A percentile compares a stretch with the other conserved stretches of the same genome.
phyloP scores from a whole-genome alignment of 257 asterid genomes.

The Henckelia pumila region DNA sequence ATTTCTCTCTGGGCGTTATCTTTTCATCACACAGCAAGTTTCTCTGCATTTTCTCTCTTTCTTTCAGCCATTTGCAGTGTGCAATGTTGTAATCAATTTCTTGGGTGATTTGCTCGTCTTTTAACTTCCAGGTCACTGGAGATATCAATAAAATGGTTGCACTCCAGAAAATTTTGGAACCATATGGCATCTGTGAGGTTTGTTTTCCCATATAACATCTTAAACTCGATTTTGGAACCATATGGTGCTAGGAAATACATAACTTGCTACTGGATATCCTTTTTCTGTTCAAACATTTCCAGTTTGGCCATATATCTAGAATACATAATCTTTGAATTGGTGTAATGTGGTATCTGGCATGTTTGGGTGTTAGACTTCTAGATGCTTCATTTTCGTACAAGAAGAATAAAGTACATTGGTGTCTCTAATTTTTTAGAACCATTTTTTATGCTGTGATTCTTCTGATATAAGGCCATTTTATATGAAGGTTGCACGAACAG shows the following conservation, averaged over 20 bases:
- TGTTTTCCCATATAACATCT: constrained; percentile 26
- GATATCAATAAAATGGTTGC: constrained; percentile 84
- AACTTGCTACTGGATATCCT: too few species aligned
- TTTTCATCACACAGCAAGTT: constrained; percentile 5
- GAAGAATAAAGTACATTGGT: too few species aligned
- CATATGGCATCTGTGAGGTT: constrained; percentile 93
- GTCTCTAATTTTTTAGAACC: too few species aligned
- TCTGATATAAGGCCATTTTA: not conserved
- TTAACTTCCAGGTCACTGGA: constrained; percentile 64
- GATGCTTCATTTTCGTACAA: too few species aligned
- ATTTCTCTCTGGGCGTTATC: constrained; percentile 13
- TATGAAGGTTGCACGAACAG: constrained; percentile 80
- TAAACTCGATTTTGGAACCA: constrained; percentile 5
- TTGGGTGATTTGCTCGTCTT: not conserved
- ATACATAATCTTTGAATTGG: not conserved
- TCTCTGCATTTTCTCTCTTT: constrained; percentile 12
- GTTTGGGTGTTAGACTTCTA: too few species aligned
- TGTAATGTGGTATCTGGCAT: not conserved
- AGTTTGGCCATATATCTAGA: not conserved
- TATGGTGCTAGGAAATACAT: not conserved
- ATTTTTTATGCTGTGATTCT: too few species aligned
- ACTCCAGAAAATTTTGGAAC: constrained; percentile 69
- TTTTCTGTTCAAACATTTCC: not conserved
- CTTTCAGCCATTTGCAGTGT: not conserved
- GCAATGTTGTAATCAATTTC: not conserved